Percentiles rank a stretch among this genome's conserved stretches.
These are phyloP conservation scores for Pichia sp. DNA, from an alignment of 1,139 yeast species.

Conservation along the genomic window DNA sequence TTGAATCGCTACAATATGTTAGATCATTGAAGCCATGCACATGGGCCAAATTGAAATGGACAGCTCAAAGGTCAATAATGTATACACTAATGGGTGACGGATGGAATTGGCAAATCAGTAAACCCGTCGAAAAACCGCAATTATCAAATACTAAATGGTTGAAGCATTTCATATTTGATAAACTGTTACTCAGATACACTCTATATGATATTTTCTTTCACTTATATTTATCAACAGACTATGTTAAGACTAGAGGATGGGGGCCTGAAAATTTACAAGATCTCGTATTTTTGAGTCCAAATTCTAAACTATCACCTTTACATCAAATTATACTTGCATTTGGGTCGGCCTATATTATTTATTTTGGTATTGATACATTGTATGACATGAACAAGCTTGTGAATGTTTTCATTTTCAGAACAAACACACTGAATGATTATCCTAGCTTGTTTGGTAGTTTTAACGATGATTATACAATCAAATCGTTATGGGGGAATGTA, in stretches of 20 bases:
- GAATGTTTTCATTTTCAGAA: constrained; percentile 1
- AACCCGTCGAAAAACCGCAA: not conserved
- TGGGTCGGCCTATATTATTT: constrained; percentile 11
- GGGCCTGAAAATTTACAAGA: constrained; percentile 4
- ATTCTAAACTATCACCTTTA: constrained; percentile 8
- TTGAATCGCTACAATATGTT: constrained; percentile 14
- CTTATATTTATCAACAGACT: constrained; percentile 11
- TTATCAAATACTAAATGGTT: constrained; percentile 1
- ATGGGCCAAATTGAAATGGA: constrained; percentile 14
- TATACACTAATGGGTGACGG: constrained; percentile 15
- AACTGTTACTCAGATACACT: constrained; percentile 5
- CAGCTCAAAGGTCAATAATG: constrained; percentile 8
- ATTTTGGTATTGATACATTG: constrained; percentile 11
- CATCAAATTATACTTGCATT: constrained; percentile 10
- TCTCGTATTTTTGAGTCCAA: constrained; percentile 5
- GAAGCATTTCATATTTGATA: not conserved
- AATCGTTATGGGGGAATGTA: constrained; percentile 16
- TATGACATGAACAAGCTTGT: constrained; percentile 7
- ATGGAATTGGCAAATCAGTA: constrained; percentile 17
- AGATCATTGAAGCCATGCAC: constrained; percentile 4
- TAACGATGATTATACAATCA: constrained; percentile 11
- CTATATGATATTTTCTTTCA: constrained; percentile 12
- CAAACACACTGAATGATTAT: constrained; percentile 7
- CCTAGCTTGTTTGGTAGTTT: constrained; percentile 15
- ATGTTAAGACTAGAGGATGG: constrained; percentile 15